phyloP scores from a whole-genome alignment of 257 asterid genomes.

The Nyctanthes arbortristis region DNA sequence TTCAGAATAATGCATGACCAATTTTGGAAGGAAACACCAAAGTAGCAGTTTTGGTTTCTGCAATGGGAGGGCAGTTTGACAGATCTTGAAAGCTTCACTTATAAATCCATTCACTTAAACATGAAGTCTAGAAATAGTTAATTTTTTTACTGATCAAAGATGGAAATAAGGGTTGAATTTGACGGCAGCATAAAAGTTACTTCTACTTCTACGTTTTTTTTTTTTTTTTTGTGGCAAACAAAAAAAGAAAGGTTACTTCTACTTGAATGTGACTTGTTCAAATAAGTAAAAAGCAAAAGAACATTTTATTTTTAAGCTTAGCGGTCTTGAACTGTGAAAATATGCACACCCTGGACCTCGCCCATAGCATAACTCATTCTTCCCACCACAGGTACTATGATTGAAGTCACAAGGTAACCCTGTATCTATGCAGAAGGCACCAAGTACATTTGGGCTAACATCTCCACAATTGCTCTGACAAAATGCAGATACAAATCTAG shows the following conservation, averaged over 20 bases:
- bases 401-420: constrained; percentile 98
- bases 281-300: no score
- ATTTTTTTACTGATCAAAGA: no score
- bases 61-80: background rate
- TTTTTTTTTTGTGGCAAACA: no score
- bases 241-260: no score
- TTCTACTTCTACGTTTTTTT: no score
- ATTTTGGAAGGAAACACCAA: background rate
- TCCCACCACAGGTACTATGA: constrained; percentile 96
- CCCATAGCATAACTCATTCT: constrained; percentile 94
- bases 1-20: constrained; percentile 2
- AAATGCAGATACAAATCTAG: constrained; percentile 91
- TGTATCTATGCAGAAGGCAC: constrained; percentile 92
- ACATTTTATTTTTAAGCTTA: no score
- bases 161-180: no score
- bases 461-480: constrained; percentile 98
- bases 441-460: constrained; percentile 98
- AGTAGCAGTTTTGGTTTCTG: background rate
- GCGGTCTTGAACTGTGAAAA: constrained; percentile 7
- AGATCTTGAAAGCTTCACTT: background rate
- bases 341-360: constrained; percentile 92
- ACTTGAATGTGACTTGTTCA: no score
- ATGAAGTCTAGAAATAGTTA: background rate
- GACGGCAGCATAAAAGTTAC: no score
- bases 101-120: background rate